Evolutionary conservation across 768 basidiomycete species (phyloP).

Genomic region (Pulveroboletus sp.): DNA sequence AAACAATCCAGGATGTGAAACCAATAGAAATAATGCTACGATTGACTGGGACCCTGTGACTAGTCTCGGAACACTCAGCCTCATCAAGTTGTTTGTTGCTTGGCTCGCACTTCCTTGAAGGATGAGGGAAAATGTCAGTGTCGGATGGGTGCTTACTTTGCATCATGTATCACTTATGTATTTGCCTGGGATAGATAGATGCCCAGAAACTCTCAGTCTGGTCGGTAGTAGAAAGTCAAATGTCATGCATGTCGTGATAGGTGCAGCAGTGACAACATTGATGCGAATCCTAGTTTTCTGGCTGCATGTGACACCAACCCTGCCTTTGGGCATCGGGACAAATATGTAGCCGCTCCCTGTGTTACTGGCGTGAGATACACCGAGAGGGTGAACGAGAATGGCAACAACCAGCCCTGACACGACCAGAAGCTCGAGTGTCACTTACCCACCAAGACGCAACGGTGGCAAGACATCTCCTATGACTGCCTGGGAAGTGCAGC

Average conservation of each 20-base stretch:
- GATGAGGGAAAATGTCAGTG: background rate
- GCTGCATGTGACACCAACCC: background rate
- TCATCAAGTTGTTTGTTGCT: conserved; percentile 42
- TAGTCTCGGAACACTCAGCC: conserved; percentile 40
- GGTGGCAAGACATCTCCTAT: background rate
- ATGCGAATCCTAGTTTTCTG: background rate
- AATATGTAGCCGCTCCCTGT: background rate
- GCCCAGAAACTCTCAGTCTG: background rate
- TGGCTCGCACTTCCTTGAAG: conserved; percentile 26
- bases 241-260: background rate
- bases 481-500: conserved; percentile 18
- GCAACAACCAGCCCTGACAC: background rate
- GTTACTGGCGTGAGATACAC: background rate
- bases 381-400: background rate
- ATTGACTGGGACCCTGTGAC: conserved; percentile 33
- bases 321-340: background rate
- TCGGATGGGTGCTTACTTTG: background rate
- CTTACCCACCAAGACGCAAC: background rate
- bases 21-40: conserved; percentile 22
- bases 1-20: conserved; percentile 26
- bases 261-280: background rate
- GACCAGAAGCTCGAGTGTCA: background rate
- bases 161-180: background rate
- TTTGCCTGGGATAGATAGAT: background rate
- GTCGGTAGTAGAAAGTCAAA: background rate